Conservation (phyloP, 768 basidiomycete genomes). For the Leccinum broughii region DNA sequence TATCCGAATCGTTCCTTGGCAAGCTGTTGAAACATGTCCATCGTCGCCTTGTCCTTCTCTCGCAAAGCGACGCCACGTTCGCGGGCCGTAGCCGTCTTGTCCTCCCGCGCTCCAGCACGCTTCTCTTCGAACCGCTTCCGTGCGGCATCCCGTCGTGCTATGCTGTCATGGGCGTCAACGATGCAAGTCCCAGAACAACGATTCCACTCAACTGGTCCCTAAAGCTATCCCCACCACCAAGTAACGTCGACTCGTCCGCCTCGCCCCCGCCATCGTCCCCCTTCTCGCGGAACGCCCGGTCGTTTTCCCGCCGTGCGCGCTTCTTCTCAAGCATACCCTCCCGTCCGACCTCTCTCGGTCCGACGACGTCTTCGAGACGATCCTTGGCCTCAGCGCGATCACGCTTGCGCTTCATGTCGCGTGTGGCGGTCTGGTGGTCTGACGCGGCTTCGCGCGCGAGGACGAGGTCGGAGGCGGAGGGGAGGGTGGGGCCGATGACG, state of each 20-base stretch:
- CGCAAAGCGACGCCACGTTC: constrained; percentile 65
- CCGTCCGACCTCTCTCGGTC: constrained; percentile 77
- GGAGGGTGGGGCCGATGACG: constrained; percentile 66
- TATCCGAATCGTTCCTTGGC: constrained; percentile 87
- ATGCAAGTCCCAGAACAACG: background rate
- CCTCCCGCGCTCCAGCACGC: constrained; percentile 40
- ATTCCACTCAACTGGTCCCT: constrained; percentile 54
- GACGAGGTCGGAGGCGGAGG: constrained; percentile 66
- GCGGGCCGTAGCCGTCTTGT: constrained; percentile 48
- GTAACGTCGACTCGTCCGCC: constrained; percentile 71
- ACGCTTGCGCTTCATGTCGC: constrained; percentile 62
- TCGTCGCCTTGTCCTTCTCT: constrained; percentile 87
- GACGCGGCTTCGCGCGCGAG: constrained; percentile 63
- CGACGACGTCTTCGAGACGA: constrained; percentile 72
- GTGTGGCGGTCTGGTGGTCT: constrained; percentile 54
- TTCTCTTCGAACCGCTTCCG: constrained; percentile 61
- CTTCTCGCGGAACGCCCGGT: constrained; percentile 67
- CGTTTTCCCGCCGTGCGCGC: constrained; percentile 65
- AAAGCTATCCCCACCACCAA: constrained; percentile 86
- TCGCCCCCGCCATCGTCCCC: constrained; percentile 73
- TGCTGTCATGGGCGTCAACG: constrained; percentile 41
- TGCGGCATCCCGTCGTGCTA: constrained; percentile 75
- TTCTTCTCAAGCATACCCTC: constrained; percentile 91
- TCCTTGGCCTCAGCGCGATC: constrained; percentile 67
- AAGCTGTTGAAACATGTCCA: constrained; percentile 94